Evolutionary conservation across 108 stramenopile genomes (phyloP), one percentile per base, ranked within the genome.

Genomic region (Nitzschia palea): DNA sequence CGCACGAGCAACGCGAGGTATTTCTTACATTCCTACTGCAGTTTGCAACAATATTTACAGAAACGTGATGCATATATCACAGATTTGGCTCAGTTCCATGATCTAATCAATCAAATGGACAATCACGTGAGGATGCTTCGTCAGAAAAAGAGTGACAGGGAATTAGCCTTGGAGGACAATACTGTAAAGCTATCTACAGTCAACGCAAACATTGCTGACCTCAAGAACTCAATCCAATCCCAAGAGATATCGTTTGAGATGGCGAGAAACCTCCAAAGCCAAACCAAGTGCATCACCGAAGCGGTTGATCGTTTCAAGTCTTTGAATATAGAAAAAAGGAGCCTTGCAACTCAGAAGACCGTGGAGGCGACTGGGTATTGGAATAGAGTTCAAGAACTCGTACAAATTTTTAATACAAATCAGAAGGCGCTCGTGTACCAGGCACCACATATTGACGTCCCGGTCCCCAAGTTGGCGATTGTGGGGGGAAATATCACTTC

Each of bases 11-110:
- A 1, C 23, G 5, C 51, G 23, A 15, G 10, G 32, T 26, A 0
- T 40, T 37, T 22, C 30, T 35, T 25, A 12, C 12, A 23, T 33
- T 14, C 25, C 9, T 14, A 6, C 4, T 22, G 26, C 4, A 93
- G 89, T 15, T 78, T 96, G 5, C 74, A 89, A 14, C 79, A 84
- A 31, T 68, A 79, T 18, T 58, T 76, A 25, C 68, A 84, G 73
- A 89, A 93, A 43, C 70, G 84, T 29, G 88, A 90, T 58, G 87
- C 91, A 42, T 86, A 80, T 50, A 71, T 75, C 6, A 71, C 73
- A 31, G 95, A 95, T 69, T 82, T 89, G 60, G 95, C 93, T 59
- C 96, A 96, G 73, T 95, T 93, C 65, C 76, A 90, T 22, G 77
- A 84, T 28, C 83, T 97, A 1, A 78, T 96, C 62, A 56, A 75